Conservation (phyloP, 768 basidiomycete species). For the Russula olivacea region DNA sequence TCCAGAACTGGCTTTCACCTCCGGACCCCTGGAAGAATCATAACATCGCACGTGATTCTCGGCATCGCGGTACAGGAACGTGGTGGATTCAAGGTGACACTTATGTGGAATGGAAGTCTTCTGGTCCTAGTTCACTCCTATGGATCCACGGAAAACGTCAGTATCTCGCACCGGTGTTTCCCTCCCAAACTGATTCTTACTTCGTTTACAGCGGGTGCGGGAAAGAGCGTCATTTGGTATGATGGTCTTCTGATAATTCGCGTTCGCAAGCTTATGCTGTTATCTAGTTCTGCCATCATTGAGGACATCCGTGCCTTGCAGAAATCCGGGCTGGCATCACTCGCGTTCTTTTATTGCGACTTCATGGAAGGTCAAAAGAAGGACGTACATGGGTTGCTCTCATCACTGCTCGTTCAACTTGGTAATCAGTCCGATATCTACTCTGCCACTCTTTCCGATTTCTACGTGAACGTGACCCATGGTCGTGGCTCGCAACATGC, state of each 20-base stretch:
- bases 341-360: slow-evolving; percentile 10
- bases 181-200: not conserved
- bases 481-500: not conserved
- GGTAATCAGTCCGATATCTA: not conserved
- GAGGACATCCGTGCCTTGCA: not conserved
- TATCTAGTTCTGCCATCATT: not conserved
- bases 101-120: slow-evolving; percentile 1
- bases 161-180: not conserved
- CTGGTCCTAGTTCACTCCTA: not conserved
- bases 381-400: not conserved
- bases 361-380: slow-evolving; percentile 6
- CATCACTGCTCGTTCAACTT: slow-evolving; percentile 1
- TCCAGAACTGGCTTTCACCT: slow-evolving; percentile 2
- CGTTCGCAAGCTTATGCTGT: not conserved
- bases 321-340: not conserved
- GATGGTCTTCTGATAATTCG: not conserved
- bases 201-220: not conserved
- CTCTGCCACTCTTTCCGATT: not conserved
- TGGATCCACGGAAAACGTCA: slow-evolving; percentile 13
- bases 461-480: not conserved
- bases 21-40: slow-evolving; percentile 10
- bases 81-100: not conserved
- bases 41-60: not conserved
- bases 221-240: slow-evolving; percentile 5
- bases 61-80: not conserved